A percentile compares a stretch with the other conserved stretches of the same genome.
phyloP scores from a whole-genome alignment of 495 filamentous ascomycete genomes.

The Daldinia bambusicola region DNA sequence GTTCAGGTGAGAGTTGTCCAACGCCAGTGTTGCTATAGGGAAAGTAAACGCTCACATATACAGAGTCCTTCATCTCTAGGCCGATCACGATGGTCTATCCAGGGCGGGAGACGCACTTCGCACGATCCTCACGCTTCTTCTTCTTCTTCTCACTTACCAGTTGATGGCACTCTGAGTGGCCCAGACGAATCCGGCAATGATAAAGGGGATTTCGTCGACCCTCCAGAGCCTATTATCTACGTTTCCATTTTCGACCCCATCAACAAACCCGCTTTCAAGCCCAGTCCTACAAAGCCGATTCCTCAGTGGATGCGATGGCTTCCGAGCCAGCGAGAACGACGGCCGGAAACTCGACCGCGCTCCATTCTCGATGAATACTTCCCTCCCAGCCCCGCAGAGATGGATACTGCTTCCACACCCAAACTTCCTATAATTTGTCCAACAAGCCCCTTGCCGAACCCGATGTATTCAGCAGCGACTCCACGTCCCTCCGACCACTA shows the following conservation, averaged over 20 bases:
- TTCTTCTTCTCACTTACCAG: conserved; percentile 9
- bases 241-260: conserved; percentile 56
- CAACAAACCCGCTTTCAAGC: conserved; percentile 52
- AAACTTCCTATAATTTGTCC: conserved; percentile 17
- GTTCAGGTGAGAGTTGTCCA: conserved; percentile 13
- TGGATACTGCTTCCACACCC: background rate
- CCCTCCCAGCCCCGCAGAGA: conserved; percentile 15
- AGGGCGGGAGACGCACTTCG: conserved; percentile 12
- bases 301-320: conserved; percentile 57
- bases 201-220: conserved; percentile 28
- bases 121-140: background rate
- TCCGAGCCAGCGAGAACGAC: conserved; percentile 39
- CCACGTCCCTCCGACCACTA: background rate
- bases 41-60: conserved; percentile 1
- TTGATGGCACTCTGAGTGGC: conserved; percentile 30
- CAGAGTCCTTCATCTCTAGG: conserved; percentile 14
- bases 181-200: conserved; percentile 12
- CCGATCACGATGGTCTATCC: conserved; percentile 1
- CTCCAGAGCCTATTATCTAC: conserved; percentile 49
- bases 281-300: conserved; percentile 58
- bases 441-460: conserved; percentile 15
- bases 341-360: conserved; percentile 28
- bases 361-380: conserved; percentile 49
- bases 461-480: background rate
- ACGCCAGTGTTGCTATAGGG: background rate